Conservation (phyloP, 2,329 filamentous ascomycete genomes). For the Pestalotiopsis sp. region DNA sequence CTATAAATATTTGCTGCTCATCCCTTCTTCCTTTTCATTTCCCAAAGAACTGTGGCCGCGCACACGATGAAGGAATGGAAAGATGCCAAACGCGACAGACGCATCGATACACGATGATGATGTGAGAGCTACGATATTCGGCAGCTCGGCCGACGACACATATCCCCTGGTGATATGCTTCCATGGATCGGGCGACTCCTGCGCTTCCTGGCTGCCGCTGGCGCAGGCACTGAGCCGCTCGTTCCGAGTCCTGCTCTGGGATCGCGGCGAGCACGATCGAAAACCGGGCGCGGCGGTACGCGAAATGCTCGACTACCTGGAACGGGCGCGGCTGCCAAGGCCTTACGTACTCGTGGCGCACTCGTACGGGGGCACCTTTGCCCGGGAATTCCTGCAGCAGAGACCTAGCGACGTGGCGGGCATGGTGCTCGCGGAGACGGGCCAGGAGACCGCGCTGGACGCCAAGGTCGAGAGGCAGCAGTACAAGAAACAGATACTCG, state of each 20-base stretch:
- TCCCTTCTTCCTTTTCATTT: not conserved
- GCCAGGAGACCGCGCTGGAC: slow-evolving; percentile 31
- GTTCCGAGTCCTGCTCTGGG: slow-evolving; percentile 26
- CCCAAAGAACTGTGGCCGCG: not conserved
- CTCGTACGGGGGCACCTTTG: slow-evolving; percentile 34
- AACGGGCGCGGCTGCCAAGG: slow-evolving; percentile 9
- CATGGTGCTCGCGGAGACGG: slow-evolving; percentile 32
- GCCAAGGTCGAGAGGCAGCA: slow-evolving; percentile 23
- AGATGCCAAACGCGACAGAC: not conserved
- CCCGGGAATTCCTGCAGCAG: slow-evolving; percentile 26
- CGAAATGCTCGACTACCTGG: slow-evolving; percentile 22
- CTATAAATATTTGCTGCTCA: not conserved
- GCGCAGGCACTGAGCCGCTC: slow-evolving; percentile 18
- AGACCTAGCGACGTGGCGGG: slow-evolving; percentile 20
- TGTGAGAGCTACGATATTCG: not conserved
- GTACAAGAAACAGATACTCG: slow-evolving; percentile 20
- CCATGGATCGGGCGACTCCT: slow-evolving; percentile 32
- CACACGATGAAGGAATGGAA: not conserved
- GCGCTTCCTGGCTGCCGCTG: slow-evolving; percentile 27
- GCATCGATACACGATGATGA: not conserved
- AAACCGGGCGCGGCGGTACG: slow-evolving; percentile 18
- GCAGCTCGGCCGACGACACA: not conserved
- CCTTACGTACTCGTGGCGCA: slow-evolving; percentile 31
- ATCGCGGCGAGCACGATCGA: slow-evolving; percentile 23
- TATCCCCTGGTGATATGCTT: slow-evolving; percentile 31